Evolutionary conservation across 1,284 basidiomycete species (phyloP).

Genomic region (Neonothopanus nambi): DNA sequence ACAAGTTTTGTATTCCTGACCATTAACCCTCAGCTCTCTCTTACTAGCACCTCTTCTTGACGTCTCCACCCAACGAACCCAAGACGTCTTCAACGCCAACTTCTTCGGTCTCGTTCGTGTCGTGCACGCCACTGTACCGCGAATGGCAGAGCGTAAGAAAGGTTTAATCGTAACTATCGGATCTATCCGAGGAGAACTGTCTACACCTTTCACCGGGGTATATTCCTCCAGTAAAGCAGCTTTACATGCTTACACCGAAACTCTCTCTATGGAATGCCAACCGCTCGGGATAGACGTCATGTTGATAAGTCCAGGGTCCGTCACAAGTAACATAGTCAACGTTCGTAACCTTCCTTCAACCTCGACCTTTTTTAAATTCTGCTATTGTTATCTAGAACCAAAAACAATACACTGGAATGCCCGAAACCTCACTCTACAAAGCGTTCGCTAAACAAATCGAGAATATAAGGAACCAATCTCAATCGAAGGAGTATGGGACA

Average conservation of each 20-base stretch:
- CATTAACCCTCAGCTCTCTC: too few species aligned
- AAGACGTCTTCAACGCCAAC: slow-evolving; percentile 16
- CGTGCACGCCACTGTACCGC: slow-evolving; percentile 14
- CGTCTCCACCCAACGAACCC: slow-evolving; percentile 12
- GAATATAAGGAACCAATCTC: slow-evolving; percentile 17
- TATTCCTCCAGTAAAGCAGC: slow-evolving; percentile 22
- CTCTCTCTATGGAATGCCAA: slow-evolving; percentile 21
- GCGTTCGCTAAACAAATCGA: neutral
- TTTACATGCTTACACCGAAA: slow-evolving; percentile 15
- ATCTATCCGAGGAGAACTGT: slow-evolving; percentile 19
- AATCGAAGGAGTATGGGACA: slow-evolving; percentile 15
- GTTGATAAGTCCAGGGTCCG: slow-evolving; percentile 16
- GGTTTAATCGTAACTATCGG: slow-evolving; percentile 19
- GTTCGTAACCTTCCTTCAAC: slow-evolving; percentile 5
- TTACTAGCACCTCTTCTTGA: slow-evolving; percentile 12
- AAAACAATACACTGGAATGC: slow-evolving; percentile 5
- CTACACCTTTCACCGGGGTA: slow-evolving; percentile 19
- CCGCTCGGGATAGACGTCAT: slow-evolving; percentile 19
- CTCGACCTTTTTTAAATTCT: neutral
- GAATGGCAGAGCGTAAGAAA: slow-evolving; percentile 17
- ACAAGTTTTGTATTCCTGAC: too few species aligned
- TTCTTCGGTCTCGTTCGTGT: slow-evolving; percentile 17
- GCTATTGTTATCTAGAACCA: slow-evolving; percentile 1
- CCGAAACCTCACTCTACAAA: slow-evolving; percentile 13
- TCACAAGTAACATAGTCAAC: slow-evolving; percentile 13